These are phyloP conservation scores for Amanita exitialis DNA, from an alignment of 768 basidiomycete genomes.

Conservation along the genomic window DNA sequence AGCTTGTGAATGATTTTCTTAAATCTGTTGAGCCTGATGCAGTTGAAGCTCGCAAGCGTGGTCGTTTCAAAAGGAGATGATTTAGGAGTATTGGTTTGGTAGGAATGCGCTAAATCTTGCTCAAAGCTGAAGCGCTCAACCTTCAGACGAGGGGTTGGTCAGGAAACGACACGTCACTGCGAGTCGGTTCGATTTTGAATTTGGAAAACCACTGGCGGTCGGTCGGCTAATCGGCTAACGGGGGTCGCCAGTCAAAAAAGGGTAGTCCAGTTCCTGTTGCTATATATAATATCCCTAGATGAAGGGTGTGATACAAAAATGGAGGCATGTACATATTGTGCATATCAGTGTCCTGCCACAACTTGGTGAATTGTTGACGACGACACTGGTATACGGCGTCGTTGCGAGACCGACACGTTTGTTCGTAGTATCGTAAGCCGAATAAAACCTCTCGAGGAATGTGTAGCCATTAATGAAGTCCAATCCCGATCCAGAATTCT, in stretches of 20 bases:
- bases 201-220: background rate
- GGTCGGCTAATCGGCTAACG: background rate
- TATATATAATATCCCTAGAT: no score
- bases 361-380: background rate
- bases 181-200: background rate
- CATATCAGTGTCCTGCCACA: background rate
- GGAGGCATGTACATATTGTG: background rate
- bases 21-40: background rate
- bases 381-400: slow-evolving; percentile 21
- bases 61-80: background rate
- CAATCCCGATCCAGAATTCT: slow-evolving; percentile 30
- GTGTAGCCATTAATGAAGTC: slow-evolving; percentile 46
- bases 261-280: no score
- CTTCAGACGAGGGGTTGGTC: no score
- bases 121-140: no score
- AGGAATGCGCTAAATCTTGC: no score
- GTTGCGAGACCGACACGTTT: slow-evolving; percentile 29
- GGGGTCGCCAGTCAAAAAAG: background rate
- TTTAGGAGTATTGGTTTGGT: no score
- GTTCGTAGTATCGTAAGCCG: slow-evolving; percentile 36
- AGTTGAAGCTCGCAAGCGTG: background rate
- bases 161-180: background rate
- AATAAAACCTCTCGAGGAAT: slow-evolving; percentile 47
- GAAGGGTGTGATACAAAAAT: background rate
- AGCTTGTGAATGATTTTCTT: background rate